Evolutionary conservation across 1,284 basidiomycete genomes (phyloP), one percentile per base, ranked within the genome.

Genomic region (Wolfiporia cocos): DNA sequence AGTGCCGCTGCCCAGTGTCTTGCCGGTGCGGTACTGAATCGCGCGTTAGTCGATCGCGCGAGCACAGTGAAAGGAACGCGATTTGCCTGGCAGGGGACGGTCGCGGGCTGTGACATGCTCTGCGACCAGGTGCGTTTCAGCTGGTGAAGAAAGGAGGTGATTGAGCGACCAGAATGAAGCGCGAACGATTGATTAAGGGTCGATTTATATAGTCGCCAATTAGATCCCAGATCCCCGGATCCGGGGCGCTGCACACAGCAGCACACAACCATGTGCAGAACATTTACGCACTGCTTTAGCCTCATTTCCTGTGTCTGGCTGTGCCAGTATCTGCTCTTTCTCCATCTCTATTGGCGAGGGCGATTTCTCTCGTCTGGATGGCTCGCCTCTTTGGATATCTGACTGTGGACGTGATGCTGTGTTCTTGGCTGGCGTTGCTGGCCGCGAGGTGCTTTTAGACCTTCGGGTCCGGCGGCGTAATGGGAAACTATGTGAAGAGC

Each of bases 1-100:
- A 7, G 87, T 96, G 37, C 88, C 94, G 64, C 89, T 93, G 24
- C 94, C 91, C 24, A 94, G 75, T 4, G 87, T 92, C 66, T 85
- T 88, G 49, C 91, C 91, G n/a, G 91, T 93, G 58, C 90, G 88
- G 61, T 94, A 94, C 89, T 93, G 37, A 23, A 34, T 18, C 17
- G 40, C 42, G 37, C 46, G 51, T 42, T 49, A 52, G 51, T 30
- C n/a, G 46, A 34, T 17, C 12, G 32, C 7, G 35, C 33, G 24
- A 41, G n/a, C 39, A 21, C 29, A 32, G 24, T 18, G 42, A 28
- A 33, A 14, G 17, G 15, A 23, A 15, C 28, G 17, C 31, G 23
- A 6, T 33, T 24, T 71, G 78, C 78, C 69, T 82, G 79, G 58
- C 80, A 82, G 11, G 79, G 78, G 19, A 82, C 80, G 15, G 78